Conservation (phyloP, 2,329 filamentous ascomycete genomes). For the Coniosporium tulheliwenetii region DNA sequence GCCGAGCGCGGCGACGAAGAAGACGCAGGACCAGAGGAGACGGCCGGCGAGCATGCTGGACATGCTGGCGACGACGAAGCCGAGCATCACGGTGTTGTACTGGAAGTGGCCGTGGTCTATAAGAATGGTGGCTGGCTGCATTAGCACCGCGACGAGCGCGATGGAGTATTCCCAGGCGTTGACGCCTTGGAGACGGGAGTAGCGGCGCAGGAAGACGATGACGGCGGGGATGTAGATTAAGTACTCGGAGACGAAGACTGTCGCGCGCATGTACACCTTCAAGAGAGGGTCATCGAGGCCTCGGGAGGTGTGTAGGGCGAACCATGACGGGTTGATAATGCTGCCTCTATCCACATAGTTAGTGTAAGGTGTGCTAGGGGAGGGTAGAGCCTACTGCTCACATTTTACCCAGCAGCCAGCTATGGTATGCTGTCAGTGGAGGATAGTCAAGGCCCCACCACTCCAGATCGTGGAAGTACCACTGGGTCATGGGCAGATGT, state of each 20-base stretch:
- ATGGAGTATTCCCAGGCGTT: conserved; percentile 71
- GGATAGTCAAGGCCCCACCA: conserved; percentile 99
- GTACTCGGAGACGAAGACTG: conserved; percentile 82
- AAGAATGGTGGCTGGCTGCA: conserved; percentile 82
- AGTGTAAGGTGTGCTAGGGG: conserved; percentile 5
- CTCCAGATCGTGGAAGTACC: conserved; percentile 93
- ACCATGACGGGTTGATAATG: conserved; percentile 71
- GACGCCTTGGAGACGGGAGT: conserved; percentile 59
- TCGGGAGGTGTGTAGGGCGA: conserved; percentile 67
- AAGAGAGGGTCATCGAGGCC: conserved; percentile 63
- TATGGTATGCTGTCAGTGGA: conserved; percentile 93
- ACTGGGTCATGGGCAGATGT: conserved; percentile 76
- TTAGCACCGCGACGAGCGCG: conserved; percentile 73
- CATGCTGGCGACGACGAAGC: conserved; percentile 71
- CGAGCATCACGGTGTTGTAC: conserved; percentile 98
- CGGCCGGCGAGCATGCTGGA: conserved; percentile 78
- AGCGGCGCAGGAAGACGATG: conserved; percentile 72
- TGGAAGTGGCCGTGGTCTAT: conserved; percentile 96
- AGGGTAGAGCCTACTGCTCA: conserved; percentile 18
- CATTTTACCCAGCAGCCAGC: conserved; percentile 83
- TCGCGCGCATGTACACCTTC: conserved; percentile 92
- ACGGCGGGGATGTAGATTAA: conserved; percentile 74
- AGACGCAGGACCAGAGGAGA: conserved; percentile 76
- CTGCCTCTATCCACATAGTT: conserved; percentile 38
- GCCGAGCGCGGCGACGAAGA: conserved; percentile 84